Percentiles rank a stretch among this genome's conserved stretches.
These are phyloP conservation scores for Novymonas esmeraldas DNA, from an alignment of 208 protist genomes.

Conservation along the genomic window DNA sequence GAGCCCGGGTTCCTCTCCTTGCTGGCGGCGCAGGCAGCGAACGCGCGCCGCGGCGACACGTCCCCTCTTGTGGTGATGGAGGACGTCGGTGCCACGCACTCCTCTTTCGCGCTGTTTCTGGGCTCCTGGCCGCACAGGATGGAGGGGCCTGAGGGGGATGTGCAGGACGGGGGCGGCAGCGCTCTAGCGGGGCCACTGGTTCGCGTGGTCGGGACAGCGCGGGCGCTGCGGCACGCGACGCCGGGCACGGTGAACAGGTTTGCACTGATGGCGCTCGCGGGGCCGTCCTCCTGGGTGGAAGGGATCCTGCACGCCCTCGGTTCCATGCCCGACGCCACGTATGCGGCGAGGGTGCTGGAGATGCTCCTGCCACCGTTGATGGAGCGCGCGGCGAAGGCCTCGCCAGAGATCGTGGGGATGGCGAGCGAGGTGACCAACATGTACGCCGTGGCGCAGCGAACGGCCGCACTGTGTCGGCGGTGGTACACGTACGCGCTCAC, in stretches of 20 bases:
- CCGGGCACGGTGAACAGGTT: constrained; percentile 24
- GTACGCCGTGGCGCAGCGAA: constrained; percentile 32
- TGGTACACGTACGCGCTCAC: constrained; percentile 57
- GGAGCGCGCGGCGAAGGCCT: constrained; percentile 25
- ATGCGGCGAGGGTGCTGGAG: constrained; percentile 24
- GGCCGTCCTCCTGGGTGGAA: constrained; percentile 12
- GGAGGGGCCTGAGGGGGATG: constrained; percentile 15
- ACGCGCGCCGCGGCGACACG: neutral
- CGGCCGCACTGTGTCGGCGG: constrained; percentile 42
- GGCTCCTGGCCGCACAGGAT: constrained; percentile 16
- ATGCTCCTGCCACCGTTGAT: constrained; percentile 40
- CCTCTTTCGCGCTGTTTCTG: constrained; percentile 26
- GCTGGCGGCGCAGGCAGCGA: constrained; percentile 8
- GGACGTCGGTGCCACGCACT: constrained; percentile 20
- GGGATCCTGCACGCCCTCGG: constrained; percentile 9
- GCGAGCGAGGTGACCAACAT: constrained; percentile 26
- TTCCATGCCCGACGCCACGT: constrained; percentile 21
- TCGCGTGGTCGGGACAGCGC: constrained; percentile 24
- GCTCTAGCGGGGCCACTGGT: constrained; percentile 6
- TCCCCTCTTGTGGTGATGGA: constrained; percentile 29
- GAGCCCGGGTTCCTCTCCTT: constrained; percentile 32
- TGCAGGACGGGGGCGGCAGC: constrained; percentile 8
- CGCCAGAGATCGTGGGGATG: constrained; percentile 22
- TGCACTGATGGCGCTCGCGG: constrained; percentile 25
- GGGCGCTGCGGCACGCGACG: constrained; percentile 8